Evolutionary conservation across 2,329 filamentous ascomycete species (phyloP), one percentile per base, ranked within the genome.

Genomic region (Cercospora brassicicola): DNA sequence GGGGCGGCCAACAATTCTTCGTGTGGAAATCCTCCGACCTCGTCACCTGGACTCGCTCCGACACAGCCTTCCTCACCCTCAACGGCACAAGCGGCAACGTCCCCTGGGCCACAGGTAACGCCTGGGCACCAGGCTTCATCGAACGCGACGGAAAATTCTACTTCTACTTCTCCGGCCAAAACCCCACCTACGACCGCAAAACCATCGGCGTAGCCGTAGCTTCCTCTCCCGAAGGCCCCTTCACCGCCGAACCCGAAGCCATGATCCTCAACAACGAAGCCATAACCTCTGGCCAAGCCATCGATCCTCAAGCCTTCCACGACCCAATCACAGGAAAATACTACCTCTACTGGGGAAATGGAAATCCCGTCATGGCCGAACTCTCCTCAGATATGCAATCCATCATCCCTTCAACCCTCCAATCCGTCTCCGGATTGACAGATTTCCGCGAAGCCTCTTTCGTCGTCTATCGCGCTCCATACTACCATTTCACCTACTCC

Each of bases 401-500:
- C 0, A 76, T 84, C 70, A 80, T 82, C 55, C 51, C 76, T 69
- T 82, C 81, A 2, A 75, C 78, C 3, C 67, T 67, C 31, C 65
- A 69, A 3, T 75, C 82, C 59, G 64, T 73, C 0, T 26, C 36
- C 33, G 82, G 82, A 0, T 76, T 85, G 1, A 75, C 76, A 2
- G 74, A 80, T 64, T 85, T 83, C 76, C 78, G 79, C n/a, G 83
- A 83, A 69, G 81, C 75, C 4, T 68, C 45, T 64, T 85, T 84
- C 70, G 75, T 84, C 55, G 78, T 80, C 36, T 83, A 84, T 66
- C 80, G 82, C 20, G 67, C 81, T 0, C 82, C 82, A 0, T 71
- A 81, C 8, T 85, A 84, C 71, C 83, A 85, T 69, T 67, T 84
- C 55, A 85, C 82, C 0, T 85, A 84, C 70, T 84, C 81, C 0